phyloP scores from a whole-genome alignment of 805 yeast species.

The Candida rishiriensis region DNA sequence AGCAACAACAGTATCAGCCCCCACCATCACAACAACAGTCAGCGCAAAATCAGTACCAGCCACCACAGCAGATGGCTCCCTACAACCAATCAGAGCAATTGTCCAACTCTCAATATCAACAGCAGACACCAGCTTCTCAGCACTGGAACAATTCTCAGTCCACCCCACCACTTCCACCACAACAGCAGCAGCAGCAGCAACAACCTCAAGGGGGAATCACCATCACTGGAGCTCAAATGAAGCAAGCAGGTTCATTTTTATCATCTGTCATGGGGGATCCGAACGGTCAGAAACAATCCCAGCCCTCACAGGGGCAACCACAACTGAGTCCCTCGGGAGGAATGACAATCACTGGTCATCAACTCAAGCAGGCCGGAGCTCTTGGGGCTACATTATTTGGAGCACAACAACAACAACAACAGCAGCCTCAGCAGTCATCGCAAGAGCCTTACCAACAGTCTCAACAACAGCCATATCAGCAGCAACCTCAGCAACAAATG shows the following conservation, averaged over 20 bases:
- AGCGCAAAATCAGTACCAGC: neutral
- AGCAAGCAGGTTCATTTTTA: constrained; percentile 13
- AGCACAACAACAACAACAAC: constrained; percentile 3
- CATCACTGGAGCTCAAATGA: constrained; percentile 10
- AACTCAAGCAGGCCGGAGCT: constrained; percentile 13
- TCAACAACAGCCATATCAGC: neutral
- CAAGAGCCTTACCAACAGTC: neutral
- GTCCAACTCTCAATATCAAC: no score
- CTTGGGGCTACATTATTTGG: constrained; percentile 4
- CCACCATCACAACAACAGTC: constrained; percentile 6
- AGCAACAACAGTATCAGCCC: constrained; percentile 9
- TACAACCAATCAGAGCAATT: no score
- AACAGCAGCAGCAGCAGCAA: no score
- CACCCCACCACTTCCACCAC: no score
- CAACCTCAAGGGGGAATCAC: constrained; percentile 4
- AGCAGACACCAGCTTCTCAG: no score
- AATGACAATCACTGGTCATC: constrained; percentile 8
- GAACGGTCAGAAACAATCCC: constrained; percentile 1
- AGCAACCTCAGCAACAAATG: constrained; percentile 4
- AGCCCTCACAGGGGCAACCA: constrained; percentile 7
- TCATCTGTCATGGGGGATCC: constrained; percentile 5
- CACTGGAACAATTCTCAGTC: no score
- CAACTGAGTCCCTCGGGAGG: neutral
- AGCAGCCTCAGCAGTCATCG: constrained; percentile 4
- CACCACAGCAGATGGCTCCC: no score